A percentile compares a stretch with the other conserved stretches of the same genome.
Conservation (phyloP, 306 rosid genomes). For the Vicia sativa region DNA sequence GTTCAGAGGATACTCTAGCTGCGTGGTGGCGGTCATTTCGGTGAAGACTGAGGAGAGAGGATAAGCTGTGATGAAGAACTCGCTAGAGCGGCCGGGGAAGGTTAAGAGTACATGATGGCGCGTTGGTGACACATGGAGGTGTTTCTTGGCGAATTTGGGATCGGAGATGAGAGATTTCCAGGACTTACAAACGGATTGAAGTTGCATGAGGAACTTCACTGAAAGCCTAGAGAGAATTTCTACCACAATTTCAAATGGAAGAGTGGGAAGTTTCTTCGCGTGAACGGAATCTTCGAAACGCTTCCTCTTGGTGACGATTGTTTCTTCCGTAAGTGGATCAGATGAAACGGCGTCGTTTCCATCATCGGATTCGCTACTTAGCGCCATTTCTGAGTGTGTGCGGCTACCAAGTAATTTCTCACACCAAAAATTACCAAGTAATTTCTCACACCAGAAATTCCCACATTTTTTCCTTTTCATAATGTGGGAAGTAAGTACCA, state of each 20-base stretch:
- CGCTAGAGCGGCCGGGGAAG: not conserved
- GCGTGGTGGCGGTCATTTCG: not conserved
- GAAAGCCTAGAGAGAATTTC: constrained; percentile 43
- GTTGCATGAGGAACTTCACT: constrained; percentile 31
- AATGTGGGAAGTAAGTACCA: too few relatives aligned
- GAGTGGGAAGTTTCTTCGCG: not conserved
- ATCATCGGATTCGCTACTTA: not conserved
- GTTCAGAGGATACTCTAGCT: constrained; percentile 14
- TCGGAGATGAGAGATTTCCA: too few relatives aligned
- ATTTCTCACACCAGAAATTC: too few relatives aligned
- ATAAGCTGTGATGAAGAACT: not conserved
- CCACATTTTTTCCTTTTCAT: too few relatives aligned
- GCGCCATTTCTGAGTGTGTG: not conserved
- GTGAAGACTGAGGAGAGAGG: constrained; percentile 20
- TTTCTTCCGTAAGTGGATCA: not conserved
- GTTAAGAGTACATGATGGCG: constrained; percentile 9
- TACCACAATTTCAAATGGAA: constrained; percentile 38
- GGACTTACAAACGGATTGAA: constrained; percentile 33
- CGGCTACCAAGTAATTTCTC: too few relatives aligned
- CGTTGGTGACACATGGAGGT: constrained; percentile 10
- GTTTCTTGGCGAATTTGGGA: constrained; percentile 39
- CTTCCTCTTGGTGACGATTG: not conserved
- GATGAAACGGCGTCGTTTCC: not conserved
- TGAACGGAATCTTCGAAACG: not conserved
- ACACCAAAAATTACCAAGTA: too few relatives aligned